Conservation (phyloP, 805 yeast genomes). For the Wickerhamia fluorescens region DNA sequence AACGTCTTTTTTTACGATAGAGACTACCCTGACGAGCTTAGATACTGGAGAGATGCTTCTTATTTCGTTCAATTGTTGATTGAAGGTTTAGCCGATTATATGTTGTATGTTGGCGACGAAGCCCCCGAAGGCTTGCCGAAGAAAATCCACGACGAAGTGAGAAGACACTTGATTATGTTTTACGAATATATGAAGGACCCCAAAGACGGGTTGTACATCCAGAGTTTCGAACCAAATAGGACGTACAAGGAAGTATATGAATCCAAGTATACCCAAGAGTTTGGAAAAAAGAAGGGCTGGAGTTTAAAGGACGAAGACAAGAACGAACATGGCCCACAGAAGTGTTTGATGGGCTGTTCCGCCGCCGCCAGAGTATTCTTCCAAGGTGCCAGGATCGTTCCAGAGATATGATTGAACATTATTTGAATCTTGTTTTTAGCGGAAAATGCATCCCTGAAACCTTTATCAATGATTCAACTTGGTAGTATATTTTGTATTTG, state of each 20-base stretch:
- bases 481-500: neutral
- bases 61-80: slow-evolving; percentile 57
- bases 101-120: slow-evolving; percentile 41
- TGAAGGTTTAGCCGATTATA: slow-evolving; percentile 63
- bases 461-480: neutral
- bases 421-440: neutral
- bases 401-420: slow-evolving; percentile 13
- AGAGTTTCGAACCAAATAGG: slow-evolving; percentile 50
- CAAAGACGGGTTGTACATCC: slow-evolving; percentile 52
- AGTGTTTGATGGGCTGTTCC: slow-evolving; percentile 55
- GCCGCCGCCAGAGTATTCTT: slow-evolving; percentile 65
- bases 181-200: slow-evolving; percentile 52
- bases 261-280: slow-evolving; percentile 39
- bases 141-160: slow-evolving; percentile 36
- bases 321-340: slow-evolving; percentile 34
- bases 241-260: slow-evolving; percentile 46
- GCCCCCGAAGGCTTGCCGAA: slow-evolving; percentile 29
- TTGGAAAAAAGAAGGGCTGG: slow-evolving; percentile 48
- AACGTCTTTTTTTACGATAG: slow-evolving; percentile 54
- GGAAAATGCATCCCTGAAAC: no score
- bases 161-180: slow-evolving; percentile 50
- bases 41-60: slow-evolving; percentile 61
- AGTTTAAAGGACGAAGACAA: slow-evolving; percentile 48
- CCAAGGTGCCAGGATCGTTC: slow-evolving; percentile 54
- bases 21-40: slow-evolving; percentile 46